A percentile compares a stretch with the other conserved stretches of the same genome.
These are phyloP conservation scores for Decorospora gaudefroyi DNA, from an alignment of 2,329 filamentous ascomycete genomes.

Conservation along the genomic window DNA sequence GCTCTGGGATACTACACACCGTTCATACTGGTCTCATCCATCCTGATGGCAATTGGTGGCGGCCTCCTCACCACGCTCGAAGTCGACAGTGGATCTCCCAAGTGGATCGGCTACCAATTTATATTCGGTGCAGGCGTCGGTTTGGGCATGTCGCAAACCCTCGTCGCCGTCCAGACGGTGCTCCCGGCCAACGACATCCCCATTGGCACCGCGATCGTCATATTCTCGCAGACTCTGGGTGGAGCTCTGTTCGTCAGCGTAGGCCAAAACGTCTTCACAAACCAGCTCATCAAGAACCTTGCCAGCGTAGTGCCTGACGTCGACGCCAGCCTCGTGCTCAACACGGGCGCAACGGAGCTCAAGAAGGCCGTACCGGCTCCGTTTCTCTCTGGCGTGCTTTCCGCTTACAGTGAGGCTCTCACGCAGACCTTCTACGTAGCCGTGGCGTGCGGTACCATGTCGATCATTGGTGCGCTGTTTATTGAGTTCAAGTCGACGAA, in stretches of 20 bases:
- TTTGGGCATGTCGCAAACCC: conserved; percentile 55
- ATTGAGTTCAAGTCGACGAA: conserved; percentile 72
- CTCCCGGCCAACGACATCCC: conserved; percentile 52
- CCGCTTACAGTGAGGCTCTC: conserved; percentile 67
- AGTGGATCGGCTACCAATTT: conserved; percentile 50
- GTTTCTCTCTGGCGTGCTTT: conserved; percentile 59
- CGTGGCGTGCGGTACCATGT: conserved; percentile 59
- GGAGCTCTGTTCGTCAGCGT: conserved; percentile 56
- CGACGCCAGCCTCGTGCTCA: conserved; percentile 50
- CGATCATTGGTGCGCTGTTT: conserved; percentile 58
- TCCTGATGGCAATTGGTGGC: conserved; percentile 54
- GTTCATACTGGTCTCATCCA: conserved; percentile 51
- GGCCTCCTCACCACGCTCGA: conserved; percentile 54
- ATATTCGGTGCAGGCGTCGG: conserved; percentile 52
- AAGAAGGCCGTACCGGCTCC: conserved; percentile 54
- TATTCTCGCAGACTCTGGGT: conserved; percentile 55
- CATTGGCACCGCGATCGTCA: conserved; percentile 55
- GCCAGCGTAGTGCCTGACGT: conserved; percentile 47
- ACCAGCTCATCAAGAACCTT: conserved; percentile 53
- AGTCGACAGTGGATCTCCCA: conserved; percentile 42
- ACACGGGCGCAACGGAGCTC: conserved; percentile 63
- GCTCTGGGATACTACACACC: conserved; percentile 56
- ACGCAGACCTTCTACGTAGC: conserved; percentile 64
- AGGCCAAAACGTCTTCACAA: conserved; percentile 57
- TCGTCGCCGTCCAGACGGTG: conserved; percentile 53